Evolutionary conservation across 805 yeast genomes (phyloP), one percentile per base, ranked within the genome.

Genomic region (Torulaspora delbrueckii): DNA sequence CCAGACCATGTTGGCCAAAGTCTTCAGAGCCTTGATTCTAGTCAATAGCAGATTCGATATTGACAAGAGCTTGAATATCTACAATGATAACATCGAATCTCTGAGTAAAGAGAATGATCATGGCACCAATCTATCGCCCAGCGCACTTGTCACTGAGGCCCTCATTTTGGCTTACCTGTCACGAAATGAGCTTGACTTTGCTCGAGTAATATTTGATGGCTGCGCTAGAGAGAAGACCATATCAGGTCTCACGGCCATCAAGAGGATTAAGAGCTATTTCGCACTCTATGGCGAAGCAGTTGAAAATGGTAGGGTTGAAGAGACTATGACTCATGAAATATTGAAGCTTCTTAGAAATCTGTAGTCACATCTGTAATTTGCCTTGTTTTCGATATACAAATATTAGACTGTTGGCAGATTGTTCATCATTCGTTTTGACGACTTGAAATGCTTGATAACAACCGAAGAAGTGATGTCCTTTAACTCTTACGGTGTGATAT

Each of bases 141-240:
- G 72, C 12, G 78, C 78, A 1, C 44, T 63, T 4, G 51, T 78
- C 19, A 72, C 78, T 1, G 79, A 79, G 50, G 61, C 79, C 2
- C 55, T 79, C 31, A 60, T 78, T 24, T 50, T 75, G 12, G 71
- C 74, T 0, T 68, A 59, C 44, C 57, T 79, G 30, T 68, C 69
- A 16, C 66, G 69, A 31, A 63, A 69, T 35, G 82, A 79, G 56
- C 61, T 82, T 35, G 78, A 75, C 48, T 78, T 79, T 60, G 81
- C 82, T 0, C 65, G 69, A 43, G 71, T 77, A 35, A 57, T 78
- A 9, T 66, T 70, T 48, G 80, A 77, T 35, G 76, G 75, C 51
- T 75, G 78, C 0, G 54, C 67, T 0, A 65, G 62, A 30, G 72
- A 69, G 43, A 65, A 60, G 4, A 37, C 67, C 4, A 49, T 77